Evolutionary conservation across 805 yeast species (phyloP).

Genomic region (Lipomyces anomalus): DNA sequence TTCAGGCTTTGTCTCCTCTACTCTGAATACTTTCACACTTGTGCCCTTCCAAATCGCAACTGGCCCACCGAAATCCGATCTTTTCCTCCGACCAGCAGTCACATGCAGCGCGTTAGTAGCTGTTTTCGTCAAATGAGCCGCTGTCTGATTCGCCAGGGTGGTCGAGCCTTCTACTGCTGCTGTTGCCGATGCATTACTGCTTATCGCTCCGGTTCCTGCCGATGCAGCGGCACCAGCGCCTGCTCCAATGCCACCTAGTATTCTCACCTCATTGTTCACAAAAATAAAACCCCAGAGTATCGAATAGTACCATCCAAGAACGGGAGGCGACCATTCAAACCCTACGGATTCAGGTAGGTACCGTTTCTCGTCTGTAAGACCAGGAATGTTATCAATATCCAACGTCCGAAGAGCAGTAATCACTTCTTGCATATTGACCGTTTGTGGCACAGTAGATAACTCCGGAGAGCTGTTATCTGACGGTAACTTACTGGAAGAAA

Average conservation of each 20-base stretch:
- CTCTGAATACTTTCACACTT: conserved; percentile 45
- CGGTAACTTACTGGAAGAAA: neutral
- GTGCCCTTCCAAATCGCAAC: conserved; percentile 14
- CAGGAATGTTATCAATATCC: neutral
- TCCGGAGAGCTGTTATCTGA: neutral
- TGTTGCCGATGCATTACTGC: conserved; percentile 36
- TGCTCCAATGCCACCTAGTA: neutral
- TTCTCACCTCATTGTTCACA: conserved; percentile 20
- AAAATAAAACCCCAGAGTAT: conserved; percentile 58
- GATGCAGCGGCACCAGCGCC: conserved; percentile 3
- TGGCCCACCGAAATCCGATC: conserved; percentile 9
- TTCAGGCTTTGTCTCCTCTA: conserved; percentile 38
- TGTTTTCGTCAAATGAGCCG: neutral
- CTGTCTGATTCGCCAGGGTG: neutral
- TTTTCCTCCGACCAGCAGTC: neutral
- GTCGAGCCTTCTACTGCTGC: conserved; percentile 2
- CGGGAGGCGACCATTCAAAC: conserved; percentile 57
- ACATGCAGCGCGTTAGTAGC: neutral
- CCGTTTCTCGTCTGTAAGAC: conserved; percentile 2
- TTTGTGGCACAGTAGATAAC: neutral
- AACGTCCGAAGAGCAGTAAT: neutral
- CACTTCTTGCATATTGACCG: neutral
- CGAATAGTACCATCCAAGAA: conserved; percentile 72
- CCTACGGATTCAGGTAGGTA: conserved; percentile 34
- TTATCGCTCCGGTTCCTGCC: conserved; percentile 17